These are phyloP conservation scores for Sparassis latifolia DNA, from an alignment of 1,284 basidiomycete genomes.

Conservation along the genomic window DNA sequence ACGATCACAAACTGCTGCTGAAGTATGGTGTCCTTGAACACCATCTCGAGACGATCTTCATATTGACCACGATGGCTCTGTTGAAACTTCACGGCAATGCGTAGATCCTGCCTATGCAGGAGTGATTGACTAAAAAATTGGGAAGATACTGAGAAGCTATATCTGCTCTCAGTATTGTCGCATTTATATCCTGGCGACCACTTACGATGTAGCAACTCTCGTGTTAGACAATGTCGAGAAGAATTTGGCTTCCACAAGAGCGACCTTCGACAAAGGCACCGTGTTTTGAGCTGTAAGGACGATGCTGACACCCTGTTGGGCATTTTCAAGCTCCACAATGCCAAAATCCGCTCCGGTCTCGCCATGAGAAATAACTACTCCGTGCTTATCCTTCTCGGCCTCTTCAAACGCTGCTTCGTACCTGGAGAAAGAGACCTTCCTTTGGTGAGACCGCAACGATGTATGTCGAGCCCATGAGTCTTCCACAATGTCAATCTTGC, in stretches of 20 bases:
- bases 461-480: neutral
- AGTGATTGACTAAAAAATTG: slow-evolving; percentile 13
- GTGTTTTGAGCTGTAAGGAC: slow-evolving; percentile 20
- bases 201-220: too few relatives aligned
- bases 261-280: slow-evolving; percentile 24
- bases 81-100: slow-evolving; percentile 29
- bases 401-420: slow-evolving; percentile 21
- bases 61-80: slow-evolving; percentile 39
- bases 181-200: slow-evolving; percentile 6
- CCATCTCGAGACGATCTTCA: slow-evolving; percentile 32
- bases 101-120: slow-evolving; percentile 20
- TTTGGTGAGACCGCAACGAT: neutral
- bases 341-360: slow-evolving; percentile 28
- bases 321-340: slow-evolving; percentile 25
- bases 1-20: slow-evolving; percentile 29
- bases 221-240: slow-evolving; percentile 26
- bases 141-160: slow-evolving; percentile 26
- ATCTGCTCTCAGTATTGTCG: neutral
- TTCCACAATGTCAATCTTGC: neutral
- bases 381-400: slow-evolving; percentile 22
- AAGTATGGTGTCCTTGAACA: slow-evolving; percentile 25
- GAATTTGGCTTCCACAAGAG: slow-evolving; percentile 29
- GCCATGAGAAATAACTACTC: slow-evolving; percentile 16
- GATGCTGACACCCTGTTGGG: slow-evolving; percentile 16
- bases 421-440: slow-evolving; percentile 7